phyloP scores from a whole-genome alignment of 306 rosid genomes.

The Pachyrhizus erosus region DNA sequence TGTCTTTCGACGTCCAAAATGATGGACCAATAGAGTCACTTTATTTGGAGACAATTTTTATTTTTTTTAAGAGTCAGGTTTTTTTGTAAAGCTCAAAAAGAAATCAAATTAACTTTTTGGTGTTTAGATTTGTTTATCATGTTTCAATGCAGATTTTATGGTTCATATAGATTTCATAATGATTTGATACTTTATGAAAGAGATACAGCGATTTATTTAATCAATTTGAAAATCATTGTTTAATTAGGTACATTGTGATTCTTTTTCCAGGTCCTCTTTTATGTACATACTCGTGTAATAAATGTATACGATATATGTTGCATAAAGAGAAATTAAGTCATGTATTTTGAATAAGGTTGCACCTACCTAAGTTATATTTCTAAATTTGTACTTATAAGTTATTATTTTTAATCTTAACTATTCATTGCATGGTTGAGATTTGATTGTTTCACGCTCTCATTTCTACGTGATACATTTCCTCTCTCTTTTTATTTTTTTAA shows the following conservation, averaged over 20 bases:
- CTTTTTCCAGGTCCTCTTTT: not conserved
- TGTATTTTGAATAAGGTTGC: too few species aligned
- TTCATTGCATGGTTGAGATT: not conserved
- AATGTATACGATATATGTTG: not conserved
- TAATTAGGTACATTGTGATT: not conserved
- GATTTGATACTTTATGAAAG: not conserved
- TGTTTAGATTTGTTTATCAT: not conserved
- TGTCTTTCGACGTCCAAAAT: slow-evolving; percentile 1
- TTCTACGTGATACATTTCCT: too few species aligned
- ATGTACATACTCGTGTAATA: not conserved
- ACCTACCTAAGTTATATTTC: too few species aligned
- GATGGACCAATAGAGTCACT: not conserved
- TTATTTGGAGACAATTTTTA: not conserved
- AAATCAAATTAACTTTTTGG: not conserved
- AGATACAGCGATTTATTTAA: not conserved
- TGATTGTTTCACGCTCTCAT: too few species aligned
- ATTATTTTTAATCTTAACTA: too few species aligned
- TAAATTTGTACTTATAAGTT: too few species aligned
- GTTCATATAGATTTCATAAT: not conserved
- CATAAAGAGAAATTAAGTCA: not conserved
- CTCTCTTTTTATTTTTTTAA: too few species aligned
- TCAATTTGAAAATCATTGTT: not conserved
- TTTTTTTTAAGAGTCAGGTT: not conserved
- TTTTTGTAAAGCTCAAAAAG: not conserved
- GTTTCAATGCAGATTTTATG: not conserved